These are phyloP conservation scores for Clavispora fructus DNA, from an alignment of 805 yeast species.

Conservation along the genomic window DNA sequence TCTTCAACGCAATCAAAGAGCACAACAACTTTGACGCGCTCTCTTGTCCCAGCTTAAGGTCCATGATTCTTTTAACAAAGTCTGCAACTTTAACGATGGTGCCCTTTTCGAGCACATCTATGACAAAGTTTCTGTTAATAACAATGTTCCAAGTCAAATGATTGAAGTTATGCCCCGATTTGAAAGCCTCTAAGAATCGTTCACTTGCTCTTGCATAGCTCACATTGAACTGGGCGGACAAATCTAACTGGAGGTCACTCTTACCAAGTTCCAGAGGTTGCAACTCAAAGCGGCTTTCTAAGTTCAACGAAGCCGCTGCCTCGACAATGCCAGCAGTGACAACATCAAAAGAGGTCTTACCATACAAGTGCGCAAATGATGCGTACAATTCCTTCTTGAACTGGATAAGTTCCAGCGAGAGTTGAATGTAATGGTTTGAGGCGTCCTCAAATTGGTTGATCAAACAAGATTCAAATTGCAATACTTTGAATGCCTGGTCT, in stretches of 20 bases:
- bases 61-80: slow-evolving; percentile 20
- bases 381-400: slow-evolving; percentile 17
- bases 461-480: slow-evolving; percentile 25
- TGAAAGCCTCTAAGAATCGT: slow-evolving; percentile 23
- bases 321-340: slow-evolving; percentile 11
- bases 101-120: slow-evolving; percentile 15
- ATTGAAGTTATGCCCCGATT: slow-evolving; percentile 28
- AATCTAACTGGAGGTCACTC: slow-evolving; percentile 16
- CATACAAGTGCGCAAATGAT: slow-evolving; percentile 11
- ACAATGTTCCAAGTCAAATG: slow-evolving; percentile 27
- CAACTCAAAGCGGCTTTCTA: not conserved
- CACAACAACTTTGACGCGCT: slow-evolving; percentile 7
- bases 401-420: slow-evolving; percentile 17
- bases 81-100: slow-evolving; percentile 12
- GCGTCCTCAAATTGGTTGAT: slow-evolving; percentile 35
- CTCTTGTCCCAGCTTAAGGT: slow-evolving; percentile 11
- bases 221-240: slow-evolving; percentile 23
- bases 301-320: slow-evolving; percentile 6
- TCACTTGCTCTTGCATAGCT: slow-evolving; percentile 21
- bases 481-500: slow-evolving; percentile 13
- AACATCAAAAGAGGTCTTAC: not conserved
- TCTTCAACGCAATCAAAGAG: slow-evolving; percentile 16
- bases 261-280: not conserved
- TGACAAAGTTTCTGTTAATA: slow-evolving; percentile 23
- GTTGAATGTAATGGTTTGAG: slow-evolving; percentile 32